Conservation (phyloP, 345 rosid genomes). For the Orychophragmus violaceus region DNA sequence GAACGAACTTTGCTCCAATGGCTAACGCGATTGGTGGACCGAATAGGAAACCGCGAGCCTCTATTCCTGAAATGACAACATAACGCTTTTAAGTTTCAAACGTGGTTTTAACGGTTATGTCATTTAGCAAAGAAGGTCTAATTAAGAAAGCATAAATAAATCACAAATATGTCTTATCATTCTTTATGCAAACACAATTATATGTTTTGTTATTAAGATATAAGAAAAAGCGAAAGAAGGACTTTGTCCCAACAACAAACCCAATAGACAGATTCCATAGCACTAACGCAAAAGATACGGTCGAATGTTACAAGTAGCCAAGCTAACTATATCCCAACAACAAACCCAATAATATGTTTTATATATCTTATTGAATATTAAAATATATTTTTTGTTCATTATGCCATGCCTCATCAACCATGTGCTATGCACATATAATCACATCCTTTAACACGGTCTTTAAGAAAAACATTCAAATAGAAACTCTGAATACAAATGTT, state of each 20-base stretch:
- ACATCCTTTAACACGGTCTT: not conserved
- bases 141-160: not conserved
- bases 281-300: conserved; percentile 17
- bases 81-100: not conserved
- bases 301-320: conserved; percentile 8
- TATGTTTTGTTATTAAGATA: not conserved
- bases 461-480: not conserved
- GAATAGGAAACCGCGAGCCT: conserved; percentile 92
- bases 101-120: not conserved
- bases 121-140: not conserved
- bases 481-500: not conserved
- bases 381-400: not conserved
- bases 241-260: conserved; percentile 22
- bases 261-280: conserved; percentile 29
- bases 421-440: conserved; percentile 6
- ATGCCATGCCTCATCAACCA: not conserved
- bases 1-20: conserved; percentile 95
- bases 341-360: conserved; percentile 5
- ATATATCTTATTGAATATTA: not conserved
- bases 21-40: conserved; percentile 98
- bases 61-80: conserved; percentile 56
- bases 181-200: not conserved
- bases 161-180: not conserved
- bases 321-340: conserved; percentile 5
- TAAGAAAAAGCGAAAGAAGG: conserved; percentile 1